Percentiles rank a stretch among this genome's conserved stretches.
Evolutionary conservation across 1,139 yeast species (phyloP).

Genomic region (Blastobotrys persicus): DNA sequence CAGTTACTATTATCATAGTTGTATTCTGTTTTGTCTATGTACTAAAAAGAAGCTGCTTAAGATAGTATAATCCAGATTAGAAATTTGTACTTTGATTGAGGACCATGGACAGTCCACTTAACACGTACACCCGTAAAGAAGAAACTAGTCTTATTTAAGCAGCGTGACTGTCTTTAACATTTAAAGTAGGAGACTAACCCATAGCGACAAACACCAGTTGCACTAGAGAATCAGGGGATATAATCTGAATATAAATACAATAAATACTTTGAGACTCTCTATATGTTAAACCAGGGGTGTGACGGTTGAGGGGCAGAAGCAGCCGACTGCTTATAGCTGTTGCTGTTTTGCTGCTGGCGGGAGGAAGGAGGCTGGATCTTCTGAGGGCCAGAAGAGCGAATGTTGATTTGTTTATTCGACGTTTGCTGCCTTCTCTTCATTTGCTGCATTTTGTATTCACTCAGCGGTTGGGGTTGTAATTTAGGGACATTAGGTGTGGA

Average conservation of each 20-base stretch:
- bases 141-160: too few relatives aligned
- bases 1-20: too few relatives aligned
- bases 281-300: conserved; percentile 5
- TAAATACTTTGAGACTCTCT: conserved; percentile 3
- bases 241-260: conserved; percentile 7
- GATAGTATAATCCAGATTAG: too few relatives aligned
- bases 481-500: conserved; percentile 14
- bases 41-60: too few relatives aligned
- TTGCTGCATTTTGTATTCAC: conserved; percentile 21
- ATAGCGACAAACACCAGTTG: too few relatives aligned
- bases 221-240: too few relatives aligned
- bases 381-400: conserved; percentile 6
- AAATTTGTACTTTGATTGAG: too few relatives aligned
- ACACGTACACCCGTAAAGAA: too few relatives aligned
- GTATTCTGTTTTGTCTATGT: too few relatives aligned
- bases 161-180: too few relatives aligned
- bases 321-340: neutral
- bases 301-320: conserved; percentile 5
- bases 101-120: too few relatives aligned
- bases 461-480: conserved; percentile 22
- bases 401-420: conserved; percentile 4
- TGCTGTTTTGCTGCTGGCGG: neutral
- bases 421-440: conserved; percentile 22
- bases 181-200: too few relatives aligned
- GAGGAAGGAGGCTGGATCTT: conserved; percentile 7